phyloP scores from a whole-genome alignment of 306 rosid genomes.

The Ochetophila trinervis region DNA sequence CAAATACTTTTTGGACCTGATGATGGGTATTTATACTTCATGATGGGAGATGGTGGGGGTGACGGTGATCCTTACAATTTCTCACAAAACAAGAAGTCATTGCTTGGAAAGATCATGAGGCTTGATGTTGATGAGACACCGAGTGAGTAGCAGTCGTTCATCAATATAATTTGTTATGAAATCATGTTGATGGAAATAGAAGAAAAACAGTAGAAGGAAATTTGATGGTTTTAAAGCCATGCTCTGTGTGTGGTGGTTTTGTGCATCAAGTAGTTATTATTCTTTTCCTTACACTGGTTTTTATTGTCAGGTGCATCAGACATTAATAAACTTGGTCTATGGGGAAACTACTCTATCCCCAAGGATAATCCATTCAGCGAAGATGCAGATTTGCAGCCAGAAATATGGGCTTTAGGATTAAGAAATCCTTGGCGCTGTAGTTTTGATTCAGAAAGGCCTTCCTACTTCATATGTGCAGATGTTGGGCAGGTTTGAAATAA shows the following conservation, averaged over 20 bases:
- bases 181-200: not conserved
- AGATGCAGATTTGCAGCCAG: conserved; percentile 61
- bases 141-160: conserved; percentile 45
- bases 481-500: conserved; percentile 68
- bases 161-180: not conserved
- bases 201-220: not conserved
- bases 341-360: conserved; percentile 96
- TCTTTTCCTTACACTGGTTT: not conserved
- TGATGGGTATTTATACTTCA: conserved; percentile 80
- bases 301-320: conserved; percentile 58
- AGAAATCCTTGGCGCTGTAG: conserved; percentile 99
- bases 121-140: conserved; percentile 73
- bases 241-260: not conserved
- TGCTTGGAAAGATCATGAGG: conserved; percentile 96
- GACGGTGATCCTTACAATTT: conserved; percentile 80
- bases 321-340: conserved; percentile 53
- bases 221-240: not conserved
- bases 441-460: conserved; percentile 77
- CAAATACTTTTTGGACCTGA: conserved; percentile 90
- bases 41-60: conserved; percentile 95
- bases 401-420: conserved; percentile 86
- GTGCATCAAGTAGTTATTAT: not conserved
- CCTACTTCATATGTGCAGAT: conserved; percentile 89
- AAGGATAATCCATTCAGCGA: conserved; percentile 73
- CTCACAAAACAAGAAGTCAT: conserved; percentile 88